Base-by-base conservation (phyloP, 768 basidiomycete genomes). In the Tricholoma hemisulphureum region DNA sequence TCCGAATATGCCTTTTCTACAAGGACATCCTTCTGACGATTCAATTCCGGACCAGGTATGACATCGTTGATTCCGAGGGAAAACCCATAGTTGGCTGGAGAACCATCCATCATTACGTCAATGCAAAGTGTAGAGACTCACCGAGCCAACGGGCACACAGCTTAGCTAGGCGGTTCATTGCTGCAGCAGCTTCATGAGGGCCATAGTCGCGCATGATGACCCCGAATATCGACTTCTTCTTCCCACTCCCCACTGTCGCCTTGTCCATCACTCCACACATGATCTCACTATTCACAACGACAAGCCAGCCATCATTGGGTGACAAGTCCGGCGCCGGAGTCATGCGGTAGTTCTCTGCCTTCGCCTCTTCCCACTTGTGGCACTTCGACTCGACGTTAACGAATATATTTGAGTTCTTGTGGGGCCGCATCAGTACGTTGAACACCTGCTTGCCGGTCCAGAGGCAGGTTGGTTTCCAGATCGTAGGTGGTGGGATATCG, bases 401-500 rank as follows among this genome's bases (percentile, higher is more conserved):
- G 35, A 88, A 75, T 53, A 98, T 86, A 26, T 87, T 83, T 7
- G 87, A 91, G 16, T 83, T 64, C 64, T 84, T 89, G 76, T 95
- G 97, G 4, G 97, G 97, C 9, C 89, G 86, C 91, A 98, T 98
- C 48, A 98, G 86, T 29, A 94, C 87, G 69, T 92, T 94, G 81
- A 98, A 98, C n/a, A 99, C 81, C 67, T 99, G 97, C 68, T 99
- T 99, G 28, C 97, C 97, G 0, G 97, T 98, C 97, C 97, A 99
- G 2, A 99, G 76, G 18, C 91, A 83, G 23, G 84, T 82, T 9
- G 97, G 97, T 69, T 97, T 98, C 84, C 88, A 86, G 58, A 99
- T 93, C 0, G 91, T 86, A 0, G 97, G 97, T 0, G 95, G 93
- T 10, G 97, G 97, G 51, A 99, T 86, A 67, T 98, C 95, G 67